Evolutionary conservation across 805 yeast species (phyloP), one percentile per base, ranked within the genome.

Genomic region (Torulaspora delbrueckii): DNA sequence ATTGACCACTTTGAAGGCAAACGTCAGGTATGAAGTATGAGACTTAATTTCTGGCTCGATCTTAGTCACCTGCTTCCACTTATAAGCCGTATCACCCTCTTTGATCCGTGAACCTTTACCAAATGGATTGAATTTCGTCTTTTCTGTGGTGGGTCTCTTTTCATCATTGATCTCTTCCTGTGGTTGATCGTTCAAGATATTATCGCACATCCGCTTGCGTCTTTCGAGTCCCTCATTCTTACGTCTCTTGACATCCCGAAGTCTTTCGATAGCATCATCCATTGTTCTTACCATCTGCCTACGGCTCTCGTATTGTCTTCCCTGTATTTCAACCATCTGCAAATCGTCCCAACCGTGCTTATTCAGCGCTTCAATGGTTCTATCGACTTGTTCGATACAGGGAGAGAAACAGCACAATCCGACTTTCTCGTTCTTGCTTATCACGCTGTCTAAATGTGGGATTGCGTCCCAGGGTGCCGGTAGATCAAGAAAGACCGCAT

Each of bases 401-500:
- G 99, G 99, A 32, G 96, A 86, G 62, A 93, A 93, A 66, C 99
- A 93, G 67, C 99, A 93, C 43, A 93, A 75, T 2, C 85, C 81
- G 18, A 81, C 86, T 23, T 73, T 71, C 45, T 73, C 70, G 14
- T 68, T 68, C 7, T 69, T 63, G 7, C 84, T 68, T 12, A 86
- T 74, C 1, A 85, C 95, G 2, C 55, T 42, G 9, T 72, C 68
- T 37, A 91, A 67, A 65, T 84, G 83, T 5, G 88, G 87, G 43
- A 93, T 84, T 5, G 99, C 99, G 30, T 80, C 81, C 97, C 98
- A 91, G 7, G 99, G 99, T 4, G 96, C 82, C 3, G 99, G 99
- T 39, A 93, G 74, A 63, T 93, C 99, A 51, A 93, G 73, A 59
- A 93, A 93, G 0, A 93, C 78, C 2, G 83, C 81, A 46, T 82